Conservation (phyloP, 2,329 filamentous ascomycete genomes). For the Ascochyta koolunga region DNA sequence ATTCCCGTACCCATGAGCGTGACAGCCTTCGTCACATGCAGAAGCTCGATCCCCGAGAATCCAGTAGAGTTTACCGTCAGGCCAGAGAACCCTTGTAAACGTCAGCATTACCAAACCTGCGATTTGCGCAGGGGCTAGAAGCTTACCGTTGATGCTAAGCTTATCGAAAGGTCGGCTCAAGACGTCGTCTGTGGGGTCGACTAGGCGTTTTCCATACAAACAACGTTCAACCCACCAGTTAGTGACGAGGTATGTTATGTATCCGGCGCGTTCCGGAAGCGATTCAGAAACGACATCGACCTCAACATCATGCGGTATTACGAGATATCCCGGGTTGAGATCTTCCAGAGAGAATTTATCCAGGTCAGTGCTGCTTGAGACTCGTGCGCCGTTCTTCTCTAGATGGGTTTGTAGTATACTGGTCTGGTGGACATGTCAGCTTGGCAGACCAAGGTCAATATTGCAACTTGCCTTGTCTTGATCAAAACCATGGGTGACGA, state of each 20-base stretch:
- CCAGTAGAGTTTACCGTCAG: constrained; percentile 80
- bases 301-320: constrained; percentile 55
- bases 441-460: neutral
- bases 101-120: constrained; percentile 23
- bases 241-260: constrained; percentile 62
- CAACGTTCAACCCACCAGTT: constrained; percentile 95
- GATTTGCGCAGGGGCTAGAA: constrained; percentile 7
- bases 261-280: constrained; percentile 45
- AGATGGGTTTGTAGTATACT: constrained; percentile 42
- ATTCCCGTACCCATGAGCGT: constrained; percentile 66
- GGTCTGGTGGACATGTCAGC: constrained; percentile 38
- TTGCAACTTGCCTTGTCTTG: constrained; percentile 45
- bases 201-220: constrained; percentile 74
- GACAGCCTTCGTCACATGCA: constrained; percentile 81
- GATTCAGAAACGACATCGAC: constrained; percentile 37
- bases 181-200: constrained; percentile 71
- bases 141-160: constrained; percentile 66
- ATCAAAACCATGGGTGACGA: constrained; percentile 53
- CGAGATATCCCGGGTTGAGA: constrained; percentile 43
- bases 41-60: constrained; percentile 81
- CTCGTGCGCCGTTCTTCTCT: constrained; percentile 43
- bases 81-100: constrained; percentile 64
- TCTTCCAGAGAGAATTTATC: constrained; percentile 33
- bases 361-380: constrained; percentile 37
- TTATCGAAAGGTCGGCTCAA: constrained; percentile 77